phyloP scores from a whole-genome alignment of 2,329 filamentous ascomycete genomes.

The Trichothecium sympodiale region DNA sequence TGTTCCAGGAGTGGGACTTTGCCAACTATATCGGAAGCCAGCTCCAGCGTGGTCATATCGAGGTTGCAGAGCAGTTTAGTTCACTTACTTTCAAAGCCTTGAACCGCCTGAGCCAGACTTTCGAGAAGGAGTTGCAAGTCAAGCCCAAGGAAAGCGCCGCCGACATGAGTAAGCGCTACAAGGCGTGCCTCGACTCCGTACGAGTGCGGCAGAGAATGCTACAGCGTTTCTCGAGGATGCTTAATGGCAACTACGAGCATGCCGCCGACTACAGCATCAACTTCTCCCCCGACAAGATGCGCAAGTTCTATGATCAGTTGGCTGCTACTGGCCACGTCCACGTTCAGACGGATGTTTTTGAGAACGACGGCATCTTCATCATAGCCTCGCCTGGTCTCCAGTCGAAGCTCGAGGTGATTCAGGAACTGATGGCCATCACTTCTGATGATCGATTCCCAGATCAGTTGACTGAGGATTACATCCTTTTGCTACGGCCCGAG shows the following conservation, averaged over 20 bases:
- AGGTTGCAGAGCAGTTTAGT: slow-evolving; percentile 95
- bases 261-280: slow-evolving; percentile 89
- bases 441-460: slow-evolving; percentile 47
- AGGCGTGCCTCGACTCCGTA: slow-evolving; percentile 88
- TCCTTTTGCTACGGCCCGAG: slow-evolving; percentile 77
- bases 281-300: slow-evolving; percentile 53
- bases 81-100: slow-evolving; percentile 88
- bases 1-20: slow-evolving; percentile 97
- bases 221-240: slow-evolving; percentile 83
- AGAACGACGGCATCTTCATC: slow-evolving; percentile 68
- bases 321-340: slow-evolving; percentile 79
- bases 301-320: slow-evolving; percentile 70
- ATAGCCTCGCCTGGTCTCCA: slow-evolving; percentile 74
- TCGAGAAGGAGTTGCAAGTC: slow-evolving; percentile 80
- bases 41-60: slow-evolving; percentile 86
- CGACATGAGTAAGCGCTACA: slow-evolving; percentile 96
- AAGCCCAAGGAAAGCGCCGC: slow-evolving; percentile 71
- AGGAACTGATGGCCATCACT: slow-evolving; percentile 68
- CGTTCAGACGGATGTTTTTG: slow-evolving; percentile 59
- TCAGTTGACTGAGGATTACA: slow-evolving; percentile 63
- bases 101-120: slow-evolving; percentile 76
- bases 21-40: slow-evolving; percentile 87
- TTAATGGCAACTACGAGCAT: slow-evolving; percentile 93
- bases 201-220: slow-evolving; percentile 92
- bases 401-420: slow-evolving; percentile 68